A percentile compares a stretch with the other conserved stretches of the same genome.
Conservation (phyloP, 1,284 basidiomycete genomes). For the Apiotrichum mycotoxinovorans region DNA sequence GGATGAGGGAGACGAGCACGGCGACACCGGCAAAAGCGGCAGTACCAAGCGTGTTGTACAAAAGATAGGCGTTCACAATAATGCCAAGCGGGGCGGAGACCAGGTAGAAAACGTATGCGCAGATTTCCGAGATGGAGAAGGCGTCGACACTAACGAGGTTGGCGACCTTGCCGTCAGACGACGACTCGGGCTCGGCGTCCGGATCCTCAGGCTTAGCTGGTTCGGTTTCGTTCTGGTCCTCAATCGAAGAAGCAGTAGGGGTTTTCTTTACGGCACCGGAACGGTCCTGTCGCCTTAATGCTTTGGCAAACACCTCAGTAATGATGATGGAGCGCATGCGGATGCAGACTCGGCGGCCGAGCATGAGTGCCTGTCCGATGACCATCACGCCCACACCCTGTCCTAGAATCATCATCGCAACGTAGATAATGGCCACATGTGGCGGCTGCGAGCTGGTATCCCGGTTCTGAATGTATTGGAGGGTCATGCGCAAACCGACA, state of each 20-base stretch:
- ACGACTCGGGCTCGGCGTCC: constrained; percentile 27
- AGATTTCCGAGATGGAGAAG: constrained; percentile 48
- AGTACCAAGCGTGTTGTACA: constrained; percentile 49
- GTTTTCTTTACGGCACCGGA: constrained; percentile 40
- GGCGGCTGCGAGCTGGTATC: constrained; percentile 36
- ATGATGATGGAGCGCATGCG: constrained; percentile 53
- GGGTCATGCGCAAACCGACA: constrained; percentile 53
- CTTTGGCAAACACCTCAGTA: constrained; percentile 57
- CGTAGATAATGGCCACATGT: constrained; percentile 55
- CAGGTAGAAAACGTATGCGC: constrained; percentile 47
- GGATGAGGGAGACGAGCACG: constrained; percentile 48
- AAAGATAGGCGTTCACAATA: constrained; percentile 51
- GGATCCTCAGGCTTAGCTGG: constrained; percentile 15
- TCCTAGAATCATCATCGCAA: constrained; percentile 52
- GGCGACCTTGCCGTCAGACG: constrained; percentile 55
- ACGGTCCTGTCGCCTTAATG: constrained; percentile 53
- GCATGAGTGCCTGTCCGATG: constrained; percentile 52
- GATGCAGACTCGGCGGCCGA: constrained; percentile 54
- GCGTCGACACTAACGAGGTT: constrained; percentile 58
- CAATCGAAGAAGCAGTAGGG: neutral
- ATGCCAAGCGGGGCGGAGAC: constrained; percentile 51
- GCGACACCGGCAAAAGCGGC: constrained; percentile 52
- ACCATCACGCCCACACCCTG: constrained; percentile 49
- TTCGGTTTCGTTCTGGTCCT: neutral
- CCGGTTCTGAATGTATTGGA: constrained; percentile 51